These are phyloP conservation scores for Paraconiothyrium sp. DNA, from an alignment of 2,329 filamentous ascomycete genomes.

Conservation along the genomic window DNA sequence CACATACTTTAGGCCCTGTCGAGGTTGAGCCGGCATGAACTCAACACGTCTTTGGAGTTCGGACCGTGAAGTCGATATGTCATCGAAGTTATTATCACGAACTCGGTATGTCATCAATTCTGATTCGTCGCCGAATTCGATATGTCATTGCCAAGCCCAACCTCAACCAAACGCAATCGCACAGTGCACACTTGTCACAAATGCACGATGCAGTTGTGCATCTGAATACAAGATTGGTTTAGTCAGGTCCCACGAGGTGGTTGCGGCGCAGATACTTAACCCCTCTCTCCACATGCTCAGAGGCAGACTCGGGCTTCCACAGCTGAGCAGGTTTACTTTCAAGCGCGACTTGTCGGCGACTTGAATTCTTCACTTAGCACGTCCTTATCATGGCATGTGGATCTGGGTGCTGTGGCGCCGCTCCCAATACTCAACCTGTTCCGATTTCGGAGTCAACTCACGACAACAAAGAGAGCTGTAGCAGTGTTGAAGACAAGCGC, in stretches of 20 bases:
- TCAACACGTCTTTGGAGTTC: too few relatives aligned
- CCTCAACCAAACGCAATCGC: background rate
- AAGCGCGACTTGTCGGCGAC: too few relatives aligned
- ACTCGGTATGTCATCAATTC: too few relatives aligned
- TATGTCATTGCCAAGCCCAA: background rate
- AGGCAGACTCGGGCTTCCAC: too few relatives aligned
- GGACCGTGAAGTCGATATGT: too few relatives aligned
- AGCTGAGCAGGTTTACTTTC: too few relatives aligned
- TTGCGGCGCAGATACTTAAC: background rate
- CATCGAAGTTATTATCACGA: too few relatives aligned
- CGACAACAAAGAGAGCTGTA: background rate
- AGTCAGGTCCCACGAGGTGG: too few relatives aligned
- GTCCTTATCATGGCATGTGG: constrained; percentile 26
- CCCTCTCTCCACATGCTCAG: background rate
- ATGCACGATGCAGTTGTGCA: too few relatives aligned
- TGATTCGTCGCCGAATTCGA: background rate
- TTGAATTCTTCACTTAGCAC: too few relatives aligned
- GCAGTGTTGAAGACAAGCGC: background rate
- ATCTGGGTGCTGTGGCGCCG: constrained; percentile 24
- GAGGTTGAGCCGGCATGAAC: too few relatives aligned
- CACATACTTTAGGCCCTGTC: too few relatives aligned
- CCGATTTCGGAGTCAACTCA: background rate
- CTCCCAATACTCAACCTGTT: background rate
- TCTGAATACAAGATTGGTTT: background rate
- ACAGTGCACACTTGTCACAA: background rate